Base-by-base conservation (phyloP, 768 basidiomycete species). In the Amanita rimosa region DNA sequence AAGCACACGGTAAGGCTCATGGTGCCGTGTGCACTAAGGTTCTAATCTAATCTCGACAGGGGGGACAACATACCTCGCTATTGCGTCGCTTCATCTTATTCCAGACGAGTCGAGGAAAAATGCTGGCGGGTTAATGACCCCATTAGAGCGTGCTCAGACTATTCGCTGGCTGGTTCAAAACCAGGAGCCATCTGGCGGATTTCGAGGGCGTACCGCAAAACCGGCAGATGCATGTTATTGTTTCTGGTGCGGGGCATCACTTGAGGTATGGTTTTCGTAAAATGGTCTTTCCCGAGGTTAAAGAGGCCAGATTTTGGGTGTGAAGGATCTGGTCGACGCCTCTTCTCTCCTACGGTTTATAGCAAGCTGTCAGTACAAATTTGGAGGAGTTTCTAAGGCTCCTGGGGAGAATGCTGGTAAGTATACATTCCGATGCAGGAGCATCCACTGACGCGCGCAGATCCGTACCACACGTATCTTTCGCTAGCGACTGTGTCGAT, bases 381-480 rank as follows among this genome's bases (percentile, higher is more conserved):
- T 80, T 51, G 95, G 95, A 0, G 95, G 95, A 0, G 83, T 98
- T 44, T 75, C 83, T 0, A 96, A 97, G 59, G 78, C 79, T 0
- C 87, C 88, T 0, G 82, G 77, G 14, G 86, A 89, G 53, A 71
- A 70, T 54, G 82, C 94, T 50, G 92, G 92, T 92, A 50, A 52
- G 69, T 13, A 29, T 26, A 5, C 16, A 31, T 13, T n/a, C 21
- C 8, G 38, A 26, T 21, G 38, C 5, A 22, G 17, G 21, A 5
- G 17, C 17, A 3, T 8, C 1, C 17, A 48, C 8, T 21, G 19
- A 38, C 21, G 19, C 8, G 31, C 19, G 19, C 58, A 85, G 95
- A 99, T 67, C 92, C 95, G 0, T 95, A 91, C 59, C 95, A 99
- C 57, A 96, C 94, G 0, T 98, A 97, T 62, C 70, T 97, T 26